phyloP scores from a whole-genome alignment of 768 basidiomycete species.

The Tylopilus vinaceipallidus region DNA sequence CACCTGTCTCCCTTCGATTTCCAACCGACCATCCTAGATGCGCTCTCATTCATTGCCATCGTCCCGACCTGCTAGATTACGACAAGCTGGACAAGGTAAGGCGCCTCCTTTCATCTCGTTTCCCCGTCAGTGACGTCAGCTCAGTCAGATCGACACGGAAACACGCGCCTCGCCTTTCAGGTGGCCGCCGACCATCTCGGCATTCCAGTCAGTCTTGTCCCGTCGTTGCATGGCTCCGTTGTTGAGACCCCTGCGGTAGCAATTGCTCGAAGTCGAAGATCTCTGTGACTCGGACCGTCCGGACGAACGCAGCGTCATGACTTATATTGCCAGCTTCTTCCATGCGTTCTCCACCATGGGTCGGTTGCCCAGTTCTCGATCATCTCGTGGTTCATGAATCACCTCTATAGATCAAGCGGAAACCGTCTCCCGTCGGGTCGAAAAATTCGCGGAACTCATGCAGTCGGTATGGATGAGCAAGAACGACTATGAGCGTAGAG shows the following conservation, averaged over 20 bases:
- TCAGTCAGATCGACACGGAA: slow-evolving; percentile 74
- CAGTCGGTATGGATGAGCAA: slow-evolving; percentile 83
- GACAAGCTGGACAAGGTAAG: slow-evolving; percentile 77
- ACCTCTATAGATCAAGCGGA: slow-evolving; percentile 78
- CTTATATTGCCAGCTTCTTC: slow-evolving; percentile 96
- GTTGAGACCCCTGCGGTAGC: slow-evolving; percentile 43
- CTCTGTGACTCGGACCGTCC: slow-evolving; percentile 84
- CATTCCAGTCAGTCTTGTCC: slow-evolving; percentile 69
- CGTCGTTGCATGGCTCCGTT: neutral
- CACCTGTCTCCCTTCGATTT: neutral
- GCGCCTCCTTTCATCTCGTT: neutral
- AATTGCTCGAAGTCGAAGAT: slow-evolving; percentile 95
- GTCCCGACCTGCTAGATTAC: slow-evolving; percentile 93
- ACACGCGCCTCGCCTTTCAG: slow-evolving; percentile 84
- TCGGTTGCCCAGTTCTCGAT: slow-evolving; percentile 34
- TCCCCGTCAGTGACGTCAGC: slow-evolving; percentile 9
- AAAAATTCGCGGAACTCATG: slow-evolving; percentile 96
- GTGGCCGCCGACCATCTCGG: slow-evolving; percentile 85
- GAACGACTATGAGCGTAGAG: slow-evolving; percentile 92
- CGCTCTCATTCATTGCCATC: slow-evolving; percentile 95
- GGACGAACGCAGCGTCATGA: slow-evolving; percentile 97
- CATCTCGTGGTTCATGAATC: neutral
- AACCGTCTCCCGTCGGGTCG: slow-evolving; percentile 88
- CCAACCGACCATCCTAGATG: slow-evolving; percentile 55
- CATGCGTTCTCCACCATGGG: slow-evolving; percentile 98